Conservation (phyloP, 768 basidiomycete species). For the Suillus subluteus region DNA sequence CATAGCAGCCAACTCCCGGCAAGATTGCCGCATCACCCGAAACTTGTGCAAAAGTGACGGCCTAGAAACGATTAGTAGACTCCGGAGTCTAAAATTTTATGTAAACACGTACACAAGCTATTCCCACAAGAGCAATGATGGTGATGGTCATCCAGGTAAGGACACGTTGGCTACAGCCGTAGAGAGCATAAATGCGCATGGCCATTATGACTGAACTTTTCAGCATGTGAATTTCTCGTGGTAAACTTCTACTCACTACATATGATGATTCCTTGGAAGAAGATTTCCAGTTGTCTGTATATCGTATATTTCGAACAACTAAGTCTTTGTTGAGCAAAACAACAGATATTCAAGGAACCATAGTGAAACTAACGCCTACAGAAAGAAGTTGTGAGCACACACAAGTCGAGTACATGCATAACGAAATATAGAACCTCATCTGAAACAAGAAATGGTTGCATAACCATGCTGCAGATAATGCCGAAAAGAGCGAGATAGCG, state of each 20-base stretch:
- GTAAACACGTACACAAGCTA: conserved; percentile 40
- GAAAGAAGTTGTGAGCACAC: neutral
- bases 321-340: neutral
- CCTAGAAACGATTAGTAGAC: neutral
- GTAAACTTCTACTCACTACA: neutral
- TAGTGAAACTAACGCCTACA: conserved; percentile 7
- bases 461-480: neutral
- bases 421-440: neutral
- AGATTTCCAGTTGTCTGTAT: neutral
- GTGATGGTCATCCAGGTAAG: conserved; percentile 39
- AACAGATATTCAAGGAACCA: neutral
- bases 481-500: neutral
- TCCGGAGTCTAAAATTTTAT: conserved; percentile 1
- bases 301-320: neutral
- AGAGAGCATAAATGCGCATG: conserved; percentile 56
- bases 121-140: conserved; percentile 32
- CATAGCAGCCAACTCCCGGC: conserved; percentile 34
- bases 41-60: conserved; percentile 44
- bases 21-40: conserved; percentile 39
- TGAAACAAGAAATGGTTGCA: neutral
- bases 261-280: neutral
- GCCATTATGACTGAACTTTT: conserved; percentile 45
- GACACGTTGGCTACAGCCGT: conserved; percentile 43
- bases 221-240: neutral
- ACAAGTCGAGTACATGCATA: neutral